Conservation (phyloP, 2,329 filamentous ascomycete genomes). For the Penicillium sp. region DNA sequence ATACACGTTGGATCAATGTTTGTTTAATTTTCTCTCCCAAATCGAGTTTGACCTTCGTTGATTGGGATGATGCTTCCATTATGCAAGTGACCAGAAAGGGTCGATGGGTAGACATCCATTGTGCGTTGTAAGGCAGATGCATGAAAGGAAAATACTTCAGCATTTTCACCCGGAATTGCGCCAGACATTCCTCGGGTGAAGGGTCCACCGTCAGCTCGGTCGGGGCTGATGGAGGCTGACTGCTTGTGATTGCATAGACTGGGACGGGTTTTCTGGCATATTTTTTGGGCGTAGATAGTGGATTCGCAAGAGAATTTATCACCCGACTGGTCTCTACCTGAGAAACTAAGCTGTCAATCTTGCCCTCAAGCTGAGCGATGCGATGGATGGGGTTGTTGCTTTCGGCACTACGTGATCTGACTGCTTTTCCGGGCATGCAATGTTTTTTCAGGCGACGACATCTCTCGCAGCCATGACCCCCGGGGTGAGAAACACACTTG, state of each 20-base stretch:
- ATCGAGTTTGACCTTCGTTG: slow-evolving; percentile 40
- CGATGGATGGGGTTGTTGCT: slow-evolving; percentile 15
- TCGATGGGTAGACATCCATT: slow-evolving; percentile 39
- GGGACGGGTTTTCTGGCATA: neutral
- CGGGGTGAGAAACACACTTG: slow-evolving; percentile 20
- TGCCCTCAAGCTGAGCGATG: slow-evolving; percentile 25
- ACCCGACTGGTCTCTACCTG: slow-evolving; percentile 14
- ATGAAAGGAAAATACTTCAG: slow-evolving; percentile 50
- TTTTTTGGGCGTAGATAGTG: neutral
- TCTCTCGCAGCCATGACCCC: slow-evolving; percentile 25
- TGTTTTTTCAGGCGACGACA: slow-evolving; percentile 46
- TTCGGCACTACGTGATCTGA: slow-evolving; percentile 27
- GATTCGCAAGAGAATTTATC: neutral
- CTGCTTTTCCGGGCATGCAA: slow-evolving; percentile 40
- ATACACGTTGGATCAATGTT: slow-evolving; percentile 47
- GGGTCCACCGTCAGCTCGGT: neutral
- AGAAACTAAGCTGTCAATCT: slow-evolving; percentile 29
- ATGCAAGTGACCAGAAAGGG: slow-evolving; percentile 56
- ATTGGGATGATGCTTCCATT: slow-evolving; percentile 48
- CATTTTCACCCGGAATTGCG: slow-evolving; percentile 45
- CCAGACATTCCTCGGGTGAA: slow-evolving; percentile 41
- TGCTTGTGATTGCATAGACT: neutral
- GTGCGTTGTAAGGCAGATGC: slow-evolving; percentile 39
- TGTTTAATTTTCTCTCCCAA: slow-evolving; percentile 46
- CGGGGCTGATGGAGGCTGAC: neutral